Percentiles rank a stretch among this genome's conserved stretches.
Conservation (phyloP, 352 stramenopile genomes). For the Pythium utonaiense region DNA sequence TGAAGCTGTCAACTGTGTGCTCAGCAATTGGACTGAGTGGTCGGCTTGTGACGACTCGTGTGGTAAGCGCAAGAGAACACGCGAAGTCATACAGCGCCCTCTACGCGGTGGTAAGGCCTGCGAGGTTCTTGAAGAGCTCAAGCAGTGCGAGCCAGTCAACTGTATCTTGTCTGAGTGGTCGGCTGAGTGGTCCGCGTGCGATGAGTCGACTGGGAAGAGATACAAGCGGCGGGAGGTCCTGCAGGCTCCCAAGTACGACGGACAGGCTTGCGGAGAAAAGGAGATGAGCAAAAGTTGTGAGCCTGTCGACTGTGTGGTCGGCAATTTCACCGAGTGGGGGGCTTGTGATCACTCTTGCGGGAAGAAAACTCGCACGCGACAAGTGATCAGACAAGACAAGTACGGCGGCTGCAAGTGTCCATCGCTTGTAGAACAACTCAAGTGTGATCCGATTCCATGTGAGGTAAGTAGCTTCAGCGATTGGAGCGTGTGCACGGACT, state of each 20-base stretch:
- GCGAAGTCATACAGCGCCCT: constrained; percentile 15
- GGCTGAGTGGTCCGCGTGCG: constrained; percentile 14
- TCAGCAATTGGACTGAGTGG: constrained; percentile 35
- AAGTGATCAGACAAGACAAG: constrained; percentile 37
- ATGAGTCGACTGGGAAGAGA: constrained; percentile 18
- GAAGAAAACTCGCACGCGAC: constrained; percentile 36
- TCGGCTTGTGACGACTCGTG: constrained; percentile 41
- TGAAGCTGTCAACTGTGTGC: constrained; percentile 29
- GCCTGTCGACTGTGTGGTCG: constrained; percentile 48
- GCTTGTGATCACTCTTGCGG: constrained; percentile 20
- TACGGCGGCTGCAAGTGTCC: constrained; percentile 54
- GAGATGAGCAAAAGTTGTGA: constrained; percentile 38
- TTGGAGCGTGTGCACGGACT: constrained; percentile 48
- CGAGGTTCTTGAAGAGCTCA: constrained; percentile 9
- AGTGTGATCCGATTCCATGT: constrained; percentile 50
- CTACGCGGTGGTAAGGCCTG: constrained; percentile 9
- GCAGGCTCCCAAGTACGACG: constrained; percentile 39
- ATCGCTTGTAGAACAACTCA: constrained; percentile 28
- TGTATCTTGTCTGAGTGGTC: constrained; percentile 20
- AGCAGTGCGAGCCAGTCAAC: constrained; percentile 11
- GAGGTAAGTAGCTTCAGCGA: constrained; percentile 37
- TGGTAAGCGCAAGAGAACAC: constrained; percentile 32
- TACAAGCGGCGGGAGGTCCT: constrained; percentile 39
- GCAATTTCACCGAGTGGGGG: constrained; percentile 38
- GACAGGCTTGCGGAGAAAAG: constrained; percentile 29